Conservation (phyloP, 352 stramenopile genomes). For the Globisporangium echinulatum region DNA sequence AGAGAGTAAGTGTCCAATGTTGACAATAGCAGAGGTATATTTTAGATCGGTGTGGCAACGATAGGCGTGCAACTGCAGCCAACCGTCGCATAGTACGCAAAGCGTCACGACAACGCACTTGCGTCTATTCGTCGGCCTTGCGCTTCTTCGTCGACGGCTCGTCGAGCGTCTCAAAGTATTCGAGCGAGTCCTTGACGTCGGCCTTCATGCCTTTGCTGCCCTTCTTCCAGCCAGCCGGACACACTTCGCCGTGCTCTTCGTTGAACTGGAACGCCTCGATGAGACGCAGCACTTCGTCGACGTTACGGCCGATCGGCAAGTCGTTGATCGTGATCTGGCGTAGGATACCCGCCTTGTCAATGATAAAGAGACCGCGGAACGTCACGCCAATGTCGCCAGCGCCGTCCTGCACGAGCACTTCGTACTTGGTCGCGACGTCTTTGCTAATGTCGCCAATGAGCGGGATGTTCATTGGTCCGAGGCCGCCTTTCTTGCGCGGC, state of each 20-base stretch:
- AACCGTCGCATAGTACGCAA: not conserved
- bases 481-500: constrained; percentile 83
- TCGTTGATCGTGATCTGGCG: constrained; percentile 88
- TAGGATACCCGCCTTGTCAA: constrained; percentile 77
- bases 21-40: not conserved
- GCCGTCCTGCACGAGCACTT: constrained; percentile 71
- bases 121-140: constrained; percentile 7
- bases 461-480: constrained; percentile 89
- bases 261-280: constrained; percentile 90
- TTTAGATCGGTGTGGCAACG: not conserved
- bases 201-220: constrained; percentile 9
- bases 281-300: constrained; percentile 89
- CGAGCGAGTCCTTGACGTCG: not conserved
- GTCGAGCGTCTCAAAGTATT: constrained; percentile 51
- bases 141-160: constrained; percentile 15
- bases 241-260: constrained; percentile 88
- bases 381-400: constrained; percentile 58
- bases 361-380: constrained; percentile 89
- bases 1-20: too few relatives aligned
- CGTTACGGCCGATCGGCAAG: constrained; percentile 81
- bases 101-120: not conserved
- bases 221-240: constrained; percentile 90
- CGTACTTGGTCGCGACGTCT: constrained; percentile 75
- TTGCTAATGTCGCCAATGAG: constrained; percentile 89
- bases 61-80: not conserved